Conservation (phyloP, 805 yeast genomes). For the Komagataella populi region DNA sequence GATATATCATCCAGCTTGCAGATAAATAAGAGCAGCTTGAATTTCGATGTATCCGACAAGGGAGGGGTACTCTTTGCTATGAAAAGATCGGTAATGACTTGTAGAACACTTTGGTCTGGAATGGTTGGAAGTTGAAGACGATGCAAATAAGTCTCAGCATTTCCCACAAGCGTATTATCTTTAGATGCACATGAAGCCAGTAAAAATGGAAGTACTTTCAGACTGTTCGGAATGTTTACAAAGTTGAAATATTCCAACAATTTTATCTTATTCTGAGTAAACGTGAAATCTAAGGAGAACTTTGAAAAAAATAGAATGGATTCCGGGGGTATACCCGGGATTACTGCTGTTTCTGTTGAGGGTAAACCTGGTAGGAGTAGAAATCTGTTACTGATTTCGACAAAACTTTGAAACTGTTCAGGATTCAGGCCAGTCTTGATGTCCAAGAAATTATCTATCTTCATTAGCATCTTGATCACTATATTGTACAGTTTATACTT, state of each 20-base stretch:
- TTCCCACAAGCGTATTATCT: slow-evolving; percentile 38
- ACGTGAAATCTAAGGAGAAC: slow-evolving; percentile 47
- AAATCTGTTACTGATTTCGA: not conserved
- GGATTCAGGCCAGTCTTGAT: not conserved
- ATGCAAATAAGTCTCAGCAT: slow-evolving; percentile 36
- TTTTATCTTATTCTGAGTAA: slow-evolving; percentile 32
- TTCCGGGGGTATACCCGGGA: slow-evolving; percentile 46
- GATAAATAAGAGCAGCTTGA: slow-evolving; percentile 32
- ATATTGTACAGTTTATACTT: slow-evolving; percentile 48
- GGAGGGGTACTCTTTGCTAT: slow-evolving; percentile 28
- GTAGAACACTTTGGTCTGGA: slow-evolving; percentile 25
- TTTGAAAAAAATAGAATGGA: slow-evolving; percentile 54
- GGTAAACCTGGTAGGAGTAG: slow-evolving; percentile 7
- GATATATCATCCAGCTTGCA: slow-evolving; percentile 19
- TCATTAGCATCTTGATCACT: slow-evolving; percentile 35
- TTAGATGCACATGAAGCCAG: slow-evolving; percentile 54
- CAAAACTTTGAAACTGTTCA: not conserved
- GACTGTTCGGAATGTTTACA: slow-evolving; percentile 8
- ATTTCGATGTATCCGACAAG: slow-evolving; percentile 28
- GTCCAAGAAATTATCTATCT: not conserved
- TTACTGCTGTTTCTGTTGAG: slow-evolving; percentile 31
- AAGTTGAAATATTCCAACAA: slow-evolving; percentile 20
- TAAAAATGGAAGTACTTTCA: slow-evolving; percentile 24
- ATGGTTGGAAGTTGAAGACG: slow-evolving; percentile 42
- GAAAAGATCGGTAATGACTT: slow-evolving; percentile 30